Base-by-base conservation (phyloP, 306 rosid genomes). In the Calophaca sinica region DNA sequence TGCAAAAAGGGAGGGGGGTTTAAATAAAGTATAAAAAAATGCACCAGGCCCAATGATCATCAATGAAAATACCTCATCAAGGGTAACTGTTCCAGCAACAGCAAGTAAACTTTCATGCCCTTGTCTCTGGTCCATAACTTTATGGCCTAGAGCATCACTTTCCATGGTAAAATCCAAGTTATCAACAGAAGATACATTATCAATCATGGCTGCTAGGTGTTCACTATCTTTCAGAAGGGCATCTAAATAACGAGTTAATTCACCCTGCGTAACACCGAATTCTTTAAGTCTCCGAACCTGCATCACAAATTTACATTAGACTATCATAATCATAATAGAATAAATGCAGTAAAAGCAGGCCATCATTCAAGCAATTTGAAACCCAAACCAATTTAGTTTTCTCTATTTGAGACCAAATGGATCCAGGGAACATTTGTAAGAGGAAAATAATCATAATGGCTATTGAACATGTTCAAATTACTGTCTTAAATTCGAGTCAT, bases 121-220 rank as follows among this genome's bases (percentile, higher is more conserved):
- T 85, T 94, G 99, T 64, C 86, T 86, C 87, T 92, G 99, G 87
- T 94, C 99, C 99, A 94, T 94, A 68, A 94, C 96, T 54, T 87
- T 85, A 85, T 94, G 99, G 58, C 97, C 87, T 63, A 94, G 85
- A 6, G 99, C 99, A 77, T 94, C 99, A 72, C 97, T 90, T 88
- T 94, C 99, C 99, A 94, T 94, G 75, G 89, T 90, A 83, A 94
- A 94, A 86, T 94, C 96, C 96, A 94, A 84, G 84, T 94, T 94
- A 90, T 94, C 99, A 82, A 94, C 99, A 13, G 99, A 94, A 65
- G 99, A 90, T 72, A 94, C 96, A 73, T 94, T 94, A 84, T 94
- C 99, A 75, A 94, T 88, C 96, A 94, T 90, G 82, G 97, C 99
- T 44, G 99, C 99, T 39, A 94, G 76, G 87, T 94, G 99, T 80